Evolutionary conservation across 1,284 basidiomycete genomes (phyloP).

Genomic region (Marasmius oreades): DNA sequence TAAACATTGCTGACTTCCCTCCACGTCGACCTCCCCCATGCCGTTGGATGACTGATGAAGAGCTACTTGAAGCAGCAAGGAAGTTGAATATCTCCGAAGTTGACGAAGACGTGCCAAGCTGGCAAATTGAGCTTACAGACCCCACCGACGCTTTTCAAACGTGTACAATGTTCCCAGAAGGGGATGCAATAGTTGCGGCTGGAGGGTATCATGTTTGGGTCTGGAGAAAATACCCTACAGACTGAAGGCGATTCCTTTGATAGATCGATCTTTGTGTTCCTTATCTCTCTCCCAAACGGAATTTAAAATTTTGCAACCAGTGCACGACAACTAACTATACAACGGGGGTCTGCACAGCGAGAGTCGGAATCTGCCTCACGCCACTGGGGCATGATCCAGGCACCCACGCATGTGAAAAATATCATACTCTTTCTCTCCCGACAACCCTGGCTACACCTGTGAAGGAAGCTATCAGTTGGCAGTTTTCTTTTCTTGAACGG

Average conservation of each 20-base stretch:
- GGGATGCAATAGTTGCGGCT: constrained; percentile 39
- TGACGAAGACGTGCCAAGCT: background rate
- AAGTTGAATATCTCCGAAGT: background rate
- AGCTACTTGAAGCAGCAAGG: constrained; percentile 1
- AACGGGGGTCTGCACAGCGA: constrained; percentile 3
- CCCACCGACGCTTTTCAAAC: constrained; percentile 13
- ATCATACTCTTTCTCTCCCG: constrained; percentile 21
- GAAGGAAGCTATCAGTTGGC: too few relatives aligned
- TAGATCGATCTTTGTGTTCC: background rate
- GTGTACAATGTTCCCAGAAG: constrained; percentile 40
- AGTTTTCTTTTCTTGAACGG: constrained; percentile 8
- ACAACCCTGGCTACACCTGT: too few relatives aligned
- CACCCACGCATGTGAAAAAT: constrained; percentile 29
- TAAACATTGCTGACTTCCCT: constrained; percentile 46
- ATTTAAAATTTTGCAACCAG: constrained; percentile 10
- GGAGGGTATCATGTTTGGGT: constrained; percentile 38
- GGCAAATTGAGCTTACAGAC: constrained; percentile 2
- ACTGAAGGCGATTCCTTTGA: background rate
- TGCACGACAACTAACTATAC: constrained; percentile 11
- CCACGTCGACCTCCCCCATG: constrained; percentile 22
- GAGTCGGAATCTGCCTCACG: constrained; percentile 4
- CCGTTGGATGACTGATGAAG: constrained; percentile 14
- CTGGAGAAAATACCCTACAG: constrained; percentile 23
- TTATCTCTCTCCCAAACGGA: background rate
- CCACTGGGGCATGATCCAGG: constrained; percentile 16